Evolutionary conservation across 306 rosid species (phyloP), one percentile per base, ranked within the genome.

Genomic region (Arachis stenosperma): DNA sequence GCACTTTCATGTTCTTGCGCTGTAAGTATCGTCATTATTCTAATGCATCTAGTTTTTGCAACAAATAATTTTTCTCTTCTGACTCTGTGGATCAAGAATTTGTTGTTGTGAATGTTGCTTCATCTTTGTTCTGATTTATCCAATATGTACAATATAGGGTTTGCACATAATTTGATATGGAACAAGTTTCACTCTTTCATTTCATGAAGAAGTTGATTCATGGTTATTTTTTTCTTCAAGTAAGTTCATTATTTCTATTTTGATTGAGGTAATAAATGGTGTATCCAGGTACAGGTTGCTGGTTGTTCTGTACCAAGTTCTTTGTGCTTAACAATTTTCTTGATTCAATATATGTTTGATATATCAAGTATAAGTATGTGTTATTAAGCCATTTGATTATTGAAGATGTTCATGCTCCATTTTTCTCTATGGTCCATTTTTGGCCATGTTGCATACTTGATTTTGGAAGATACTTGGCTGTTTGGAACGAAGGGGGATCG

Each of bases 71-170:
- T 15, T 15, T 15, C 17, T 15, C 17, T 15, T 15, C 17, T 15
- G 17, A 15, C 17, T 15, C 17, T 15, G 17, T 15, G 17, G 17
- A 15, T 15, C 17, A 15, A 15, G 17, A 15, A 15, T 15, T 15
- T 15, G 17, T 15, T 15, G 17, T 15, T 50, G 5, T 55, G 60
- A 55, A 55, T 55, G 60, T 8, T 55, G 12, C 60, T 51, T 52
- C 48, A 52, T 37, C 17, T 6, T 51, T 68, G 61, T n/a, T 41
- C 60, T 68, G 40, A 52, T 36, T 17, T 68, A 68, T 36, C 17
- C 11, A 52, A 7, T 30, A 33, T 50, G 37, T 48, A 48, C 2
- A n/a, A 51, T 67, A 36, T 54, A 52, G 39, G 50, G 9, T 44
- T 44, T 6, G 48, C 10, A 67, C 60, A 33, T 36, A 37, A 56